These are phyloP conservation scores for Hypoxylon rickii DNA, from an alignment of 495 filamentous ascomycete species.

Conservation along the genomic window DNA sequence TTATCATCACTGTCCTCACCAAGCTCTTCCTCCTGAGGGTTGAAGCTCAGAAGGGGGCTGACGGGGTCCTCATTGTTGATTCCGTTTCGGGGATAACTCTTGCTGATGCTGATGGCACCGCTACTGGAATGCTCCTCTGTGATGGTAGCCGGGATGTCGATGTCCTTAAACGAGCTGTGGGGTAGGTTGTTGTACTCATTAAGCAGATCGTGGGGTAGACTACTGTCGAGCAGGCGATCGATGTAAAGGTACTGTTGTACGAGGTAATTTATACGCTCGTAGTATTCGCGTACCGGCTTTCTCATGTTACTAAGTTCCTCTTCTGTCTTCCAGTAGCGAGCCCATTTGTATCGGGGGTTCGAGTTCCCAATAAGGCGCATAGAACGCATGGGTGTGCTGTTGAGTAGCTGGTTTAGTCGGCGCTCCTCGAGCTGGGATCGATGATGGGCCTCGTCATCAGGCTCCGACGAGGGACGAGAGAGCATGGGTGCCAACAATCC, in stretches of 20 bases:
- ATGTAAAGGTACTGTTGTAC: slow-evolving; percentile 90
- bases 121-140: slow-evolving; percentile 46
- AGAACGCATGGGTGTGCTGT: slow-evolving; percentile 72
- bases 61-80: neutral
- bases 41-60: slow-evolving; percentile 14
- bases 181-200: slow-evolving; percentile 76
- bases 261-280: slow-evolving; percentile 80
- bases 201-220: slow-evolving; percentile 80
- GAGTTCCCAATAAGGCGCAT: slow-evolving; percentile 78
- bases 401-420: slow-evolving; percentile 57
- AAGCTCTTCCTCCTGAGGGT: slow-evolving; percentile 27
- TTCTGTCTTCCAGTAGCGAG: slow-evolving; percentile 72
- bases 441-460: slow-evolving; percentile 42
- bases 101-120: slow-evolving; percentile 9
- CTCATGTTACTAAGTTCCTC: slow-evolving; percentile 66
- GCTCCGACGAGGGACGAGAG: slow-evolving; percentile 21
- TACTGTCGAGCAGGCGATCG: slow-evolving; percentile 87
- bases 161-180: slow-evolving; percentile 43
- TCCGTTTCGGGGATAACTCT: slow-evolving; percentile 9
- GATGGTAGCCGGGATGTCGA: slow-evolving; percentile 63
- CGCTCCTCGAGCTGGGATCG: slow-evolving; percentile 50
- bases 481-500: slow-evolving; percentile 12
- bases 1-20: slow-evolving; percentile 30
- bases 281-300: slow-evolving; percentile 75
- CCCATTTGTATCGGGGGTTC: slow-evolving; percentile 78